Base-by-base conservation (phyloP, 306 rosid genomes). In the Echinosophora koreensis region DNA sequence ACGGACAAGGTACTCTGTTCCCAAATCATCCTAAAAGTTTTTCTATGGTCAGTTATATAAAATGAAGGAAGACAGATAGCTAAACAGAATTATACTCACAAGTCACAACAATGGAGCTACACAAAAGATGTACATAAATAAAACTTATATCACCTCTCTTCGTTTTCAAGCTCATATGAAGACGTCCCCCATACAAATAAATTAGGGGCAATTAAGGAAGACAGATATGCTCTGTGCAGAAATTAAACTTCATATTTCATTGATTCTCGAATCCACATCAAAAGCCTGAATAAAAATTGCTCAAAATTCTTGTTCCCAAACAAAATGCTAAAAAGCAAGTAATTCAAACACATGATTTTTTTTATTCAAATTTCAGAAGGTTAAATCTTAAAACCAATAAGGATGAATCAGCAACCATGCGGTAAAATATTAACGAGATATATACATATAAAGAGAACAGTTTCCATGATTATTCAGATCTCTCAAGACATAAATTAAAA, bases 1-100 rank as follows among this genome's bases (percentile, higher is more conserved):
- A n/a, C 97, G 88, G 10, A 90, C 93, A 41, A 91, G 94, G 83
- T 82, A 88, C 73, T 90, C 98, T 1, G 98, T 91, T 68, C 97
- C 98, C 88, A 88, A 72, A 59, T 93, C 97, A 83, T 71, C 90
- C 96, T 92, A 69, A 44, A 80, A 75, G 13, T 57, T 50, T n/a
- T 18, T 7, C 0, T 18, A 49, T 13, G 72, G 72, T 65, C 73
- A 86, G 71, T 28, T 17, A 13, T 16, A 16, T 27, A 58, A 46
- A 60, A 6, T 14, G 3, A 52, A 67, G 60, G n/a, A 65, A 42
- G 12, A 16, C 6, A 75, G n/a, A 64, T 2, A 62, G 32, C 51
- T 77, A 79, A 77, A 37, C 4, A 6, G 11, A 41, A 55, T 51
- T 59, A 75, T 10, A 28, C 3, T 52, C 4, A 41, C 7, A 55